Evolutionary conservation across 2,329 filamentous ascomycete genomes (phyloP), one percentile per base, ranked within the genome.

Genomic region (Colletotrichum sp.): DNA sequence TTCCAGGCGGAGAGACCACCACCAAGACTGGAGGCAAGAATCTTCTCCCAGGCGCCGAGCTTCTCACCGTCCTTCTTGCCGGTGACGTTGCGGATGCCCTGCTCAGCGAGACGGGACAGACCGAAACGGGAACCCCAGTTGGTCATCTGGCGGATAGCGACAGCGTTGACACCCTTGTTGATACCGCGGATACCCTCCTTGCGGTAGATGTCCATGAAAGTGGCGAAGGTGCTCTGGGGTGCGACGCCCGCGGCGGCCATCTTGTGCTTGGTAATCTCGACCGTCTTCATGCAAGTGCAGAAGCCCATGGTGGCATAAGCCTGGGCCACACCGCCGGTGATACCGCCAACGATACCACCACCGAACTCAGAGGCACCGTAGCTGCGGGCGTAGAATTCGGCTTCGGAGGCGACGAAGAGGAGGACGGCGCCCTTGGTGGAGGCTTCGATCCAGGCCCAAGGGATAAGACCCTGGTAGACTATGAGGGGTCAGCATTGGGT

Each of bases 231-330:
- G 82, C 95, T 93, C n/a, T 93, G 94, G 28, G 95, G 95, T 88
- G 95, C 95, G 79, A 93, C 92, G 81, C 97, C 97, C 58, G 92
- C 80, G 38, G 95, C 93, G 16, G 95, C 96, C 83, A 97, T 90
- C 92, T 99, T 99, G 91, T 97, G 94, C 89, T 98, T 98, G 84
- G 97, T 99, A 88, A 99, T 99, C 88, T 99, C 97, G 80, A 99
- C 97, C 78, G 97, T 99, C 93, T 99, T 99, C 97, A 99, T 99
- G 92, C 97, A 99, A 77, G 97, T 99, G 89, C 97, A 99, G 93
- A 99, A 99, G 80, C 97, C 97, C 96, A 99, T 99, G 85, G 97
- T 99, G 79, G 97, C 97, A 86, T 99, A 99, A 76, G 97, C 97
- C 89, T 99, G 97, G 63, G 96, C 97, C 75, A 99, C 93, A 91